Evolutionary conservation across 768 basidiomycete genomes (phyloP).

Genomic region (Mycena floridula): DNA sequence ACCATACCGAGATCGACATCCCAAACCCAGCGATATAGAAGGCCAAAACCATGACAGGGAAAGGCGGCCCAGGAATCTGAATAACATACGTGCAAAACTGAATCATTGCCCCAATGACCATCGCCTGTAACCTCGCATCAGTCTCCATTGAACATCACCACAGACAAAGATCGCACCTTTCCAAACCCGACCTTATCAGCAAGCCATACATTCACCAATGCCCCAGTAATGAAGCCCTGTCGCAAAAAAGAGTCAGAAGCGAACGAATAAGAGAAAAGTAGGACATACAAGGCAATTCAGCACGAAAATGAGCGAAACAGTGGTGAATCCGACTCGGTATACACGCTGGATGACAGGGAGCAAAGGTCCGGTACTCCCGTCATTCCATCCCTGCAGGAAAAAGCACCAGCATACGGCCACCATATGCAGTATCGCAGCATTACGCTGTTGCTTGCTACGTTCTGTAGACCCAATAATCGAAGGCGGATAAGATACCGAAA

Average conservation of each 20-base stretch:
- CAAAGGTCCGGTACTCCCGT: conserved; percentile 49
- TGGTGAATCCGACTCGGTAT: conserved; percentile 34
- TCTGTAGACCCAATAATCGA: neutral
- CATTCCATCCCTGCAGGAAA: conserved; percentile 42
- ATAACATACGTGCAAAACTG: conserved; percentile 13
- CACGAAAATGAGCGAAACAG: conserved; percentile 34
- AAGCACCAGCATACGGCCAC: neutral
- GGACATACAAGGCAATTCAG: conserved; percentile 21
- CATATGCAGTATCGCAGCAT: neutral
- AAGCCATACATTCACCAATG: conserved; percentile 39
- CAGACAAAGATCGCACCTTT: conserved; percentile 25
- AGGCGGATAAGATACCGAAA: too few relatives aligned
- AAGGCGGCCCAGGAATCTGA: conserved; percentile 35
- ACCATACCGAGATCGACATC: conserved; percentile 29
- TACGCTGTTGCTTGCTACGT: neutral
- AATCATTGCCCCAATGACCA: conserved; percentile 2
- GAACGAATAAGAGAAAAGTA: too few relatives aligned
- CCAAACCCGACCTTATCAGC: conserved; percentile 42
- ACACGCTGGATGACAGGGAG: conserved; percentile 44
- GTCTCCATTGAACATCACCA: neutral
- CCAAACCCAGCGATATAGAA: conserved; percentile 40
- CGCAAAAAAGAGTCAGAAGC: neutral
- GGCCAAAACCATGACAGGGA: conserved; percentile 35
- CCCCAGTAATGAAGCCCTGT: conserved; percentile 45
- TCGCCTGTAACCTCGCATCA: neutral